Evolutionary conservation across 306 rosid genomes (phyloP).

Genomic region (Rubus idaeus): DNA sequence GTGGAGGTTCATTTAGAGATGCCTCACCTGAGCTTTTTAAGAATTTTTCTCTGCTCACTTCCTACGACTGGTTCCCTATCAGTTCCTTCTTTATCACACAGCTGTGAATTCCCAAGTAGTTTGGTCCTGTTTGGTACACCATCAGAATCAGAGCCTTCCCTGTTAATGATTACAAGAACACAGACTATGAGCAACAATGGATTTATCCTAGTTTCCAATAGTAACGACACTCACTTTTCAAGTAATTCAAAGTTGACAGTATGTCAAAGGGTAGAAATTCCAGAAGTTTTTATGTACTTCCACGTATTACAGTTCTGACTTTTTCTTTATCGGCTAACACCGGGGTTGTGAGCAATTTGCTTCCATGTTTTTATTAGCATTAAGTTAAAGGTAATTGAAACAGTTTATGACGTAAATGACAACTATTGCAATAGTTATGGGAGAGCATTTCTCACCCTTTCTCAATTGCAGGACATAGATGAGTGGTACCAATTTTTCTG

Average conservation of each 20-base stretch:
- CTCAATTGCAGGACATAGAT: conserved; percentile 33
- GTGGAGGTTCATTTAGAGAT: conserved; percentile 18
- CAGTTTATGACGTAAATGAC: conserved; percentile 25
- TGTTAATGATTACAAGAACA: neutral
- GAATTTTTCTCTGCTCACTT: conserved; percentile 37
- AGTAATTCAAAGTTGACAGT: conserved; percentile 5
- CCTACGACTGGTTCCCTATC: conserved; percentile 37
- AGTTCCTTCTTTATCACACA: conserved; percentile 39
- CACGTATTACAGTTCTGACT: conserved; percentile 26
- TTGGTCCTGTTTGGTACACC: conserved; percentile 34
- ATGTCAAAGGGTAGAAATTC: conserved; percentile 17
- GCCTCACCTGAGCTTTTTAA: conserved; percentile 44
- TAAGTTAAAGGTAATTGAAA: conserved; percentile 31
- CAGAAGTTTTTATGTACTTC: neutral
- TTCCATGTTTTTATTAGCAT: conserved; percentile 39
- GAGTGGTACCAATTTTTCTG: conserved; percentile 30
- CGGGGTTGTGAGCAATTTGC: conserved; percentile 32
- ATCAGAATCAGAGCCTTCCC: conserved; percentile 15
- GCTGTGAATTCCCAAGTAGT: conserved; percentile 31
- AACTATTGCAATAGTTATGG: conserved; percentile 21
- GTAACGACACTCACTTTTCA: neutral
- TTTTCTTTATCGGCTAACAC: conserved; percentile 38
- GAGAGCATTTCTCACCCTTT: conserved; percentile 40
- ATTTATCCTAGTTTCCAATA: neutral
- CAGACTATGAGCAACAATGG: neutral